Base-by-base conservation (phyloP, 768 basidiomycete species). In the Boletales sp. region DNA sequence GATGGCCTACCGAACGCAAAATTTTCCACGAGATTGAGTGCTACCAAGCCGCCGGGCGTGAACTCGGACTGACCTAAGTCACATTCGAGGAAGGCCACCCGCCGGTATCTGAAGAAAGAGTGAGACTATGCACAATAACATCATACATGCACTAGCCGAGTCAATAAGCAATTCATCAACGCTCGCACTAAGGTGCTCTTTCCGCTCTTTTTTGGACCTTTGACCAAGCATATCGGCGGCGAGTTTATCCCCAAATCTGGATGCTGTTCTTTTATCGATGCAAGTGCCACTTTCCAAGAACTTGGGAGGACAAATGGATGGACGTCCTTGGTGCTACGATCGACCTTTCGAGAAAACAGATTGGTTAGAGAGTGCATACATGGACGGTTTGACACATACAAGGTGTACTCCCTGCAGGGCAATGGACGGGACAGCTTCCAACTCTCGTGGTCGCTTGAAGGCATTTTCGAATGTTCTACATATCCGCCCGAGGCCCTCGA, bases 41-140 rank as follows among this genome's bases (percentile, higher is more conserved):
- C 80, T 12, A 97, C 87, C 70, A 90, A 78, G 0, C 94, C 95
- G 0, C 84, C 84, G 1, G 90, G 86, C 1, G 87, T 86, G 63
- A 97, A 95, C 67, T 97, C 94, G 4, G 92, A 87, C 68, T 99
- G 95, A 15, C 95, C 95, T 4, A 90, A 59, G 68, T 99, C 95
- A 51, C 89, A 90, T 64, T 98, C 95, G 8, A 99, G 77, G 64
- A 81, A 97, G 0, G 93, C 94, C 3, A 97, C 91, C n/a, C 76
- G 76, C 19, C 75, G 74, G 69, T 90, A 90, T 27, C 87, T 91
- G 30, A 32, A 45, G 12, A 32, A 34, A 12, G 19, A 43, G 43
- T 51, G 47, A 18, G 15, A 32, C 19, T 13, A 27, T 3, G 42
- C 8, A 13, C n/a, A n/a, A n/a, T 15, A 15, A 15, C 9, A 18